Conservation (phyloP, 2,329 filamentous ascomycete genomes). For the Ceratocystis destructans region DNA sequence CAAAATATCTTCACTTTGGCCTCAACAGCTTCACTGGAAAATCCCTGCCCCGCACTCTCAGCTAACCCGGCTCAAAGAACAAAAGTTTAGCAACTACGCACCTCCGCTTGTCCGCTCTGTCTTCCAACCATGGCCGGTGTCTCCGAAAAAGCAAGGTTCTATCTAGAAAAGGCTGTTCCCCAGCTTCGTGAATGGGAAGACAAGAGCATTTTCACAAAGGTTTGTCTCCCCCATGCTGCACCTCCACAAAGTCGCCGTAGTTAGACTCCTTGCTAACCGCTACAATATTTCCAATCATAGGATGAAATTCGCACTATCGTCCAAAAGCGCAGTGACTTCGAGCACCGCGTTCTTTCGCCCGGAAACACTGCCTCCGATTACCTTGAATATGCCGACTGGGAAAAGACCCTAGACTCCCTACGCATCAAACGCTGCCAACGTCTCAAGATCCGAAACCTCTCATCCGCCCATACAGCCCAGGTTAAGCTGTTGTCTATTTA, state of each 20-base stretch:
- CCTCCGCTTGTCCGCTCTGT: background rate
- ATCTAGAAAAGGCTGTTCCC: conserved; percentile 79
- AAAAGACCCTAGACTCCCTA: conserved; percentile 56
- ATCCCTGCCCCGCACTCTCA: background rate
- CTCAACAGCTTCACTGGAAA: background rate
- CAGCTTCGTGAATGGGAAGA: conserved; percentile 86
- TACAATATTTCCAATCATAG: conserved; percentile 30
- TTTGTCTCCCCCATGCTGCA: conserved; percentile 26
- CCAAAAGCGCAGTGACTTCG: conserved; percentile 80
- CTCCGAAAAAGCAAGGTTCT: conserved; percentile 89
- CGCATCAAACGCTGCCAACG: conserved; percentile 72
- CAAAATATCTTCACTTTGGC: conserved; percentile 17
- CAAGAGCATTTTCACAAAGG: conserved; percentile 79
- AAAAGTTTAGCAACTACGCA: too few relatives aligned
- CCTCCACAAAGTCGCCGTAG: conserved; percentile 8
- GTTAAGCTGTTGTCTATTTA: conserved; percentile 79
- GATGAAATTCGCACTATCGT: conserved; percentile 85
- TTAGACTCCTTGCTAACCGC: background rate
- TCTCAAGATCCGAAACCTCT: conserved; percentile 55
- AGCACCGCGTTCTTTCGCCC: conserved; percentile 76
- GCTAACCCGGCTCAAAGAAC: too few relatives aligned
- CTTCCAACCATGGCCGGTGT: conserved; percentile 55
- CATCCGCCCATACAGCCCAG: conserved; percentile 57
- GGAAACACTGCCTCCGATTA: conserved; percentile 67
- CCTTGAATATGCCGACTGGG: conserved; percentile 66